phyloP scores from a whole-genome alignment of 192 early-diverging fungal genomes.

The Backusella sp. region DNA sequence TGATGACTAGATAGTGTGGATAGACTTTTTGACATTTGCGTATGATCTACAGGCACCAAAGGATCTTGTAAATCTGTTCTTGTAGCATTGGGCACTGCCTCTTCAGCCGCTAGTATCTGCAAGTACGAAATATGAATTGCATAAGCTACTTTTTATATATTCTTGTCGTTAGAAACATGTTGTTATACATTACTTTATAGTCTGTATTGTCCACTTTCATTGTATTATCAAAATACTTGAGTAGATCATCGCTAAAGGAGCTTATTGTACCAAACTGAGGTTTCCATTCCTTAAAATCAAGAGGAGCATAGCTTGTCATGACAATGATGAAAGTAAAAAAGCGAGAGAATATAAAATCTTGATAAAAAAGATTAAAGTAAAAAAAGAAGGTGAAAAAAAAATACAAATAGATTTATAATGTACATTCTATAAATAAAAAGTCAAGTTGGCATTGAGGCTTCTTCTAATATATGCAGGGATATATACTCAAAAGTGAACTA shows the following conservation, averaged over 20 bases:
- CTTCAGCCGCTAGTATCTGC: not conserved
- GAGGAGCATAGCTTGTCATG: not conserved
- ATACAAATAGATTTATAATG: not conserved
- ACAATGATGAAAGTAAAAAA: not conserved
- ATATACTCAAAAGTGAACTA: too few species aligned
- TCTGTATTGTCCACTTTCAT: not conserved
- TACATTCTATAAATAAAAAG: not conserved
- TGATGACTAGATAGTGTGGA: not conserved
- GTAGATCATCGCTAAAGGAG: slow-evolving; percentile 6
- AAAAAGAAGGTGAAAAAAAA: not conserved
- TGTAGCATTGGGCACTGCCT: not conserved
- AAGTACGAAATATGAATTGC: not conserved
- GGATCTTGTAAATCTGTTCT: not conserved
- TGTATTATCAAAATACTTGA: slow-evolving; percentile 15
- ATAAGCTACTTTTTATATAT: not conserved
- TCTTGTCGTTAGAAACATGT: not conserved
- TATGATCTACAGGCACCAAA: not conserved
- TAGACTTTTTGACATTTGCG: not conserved
- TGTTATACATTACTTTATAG: not conserved
- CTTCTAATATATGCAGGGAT: too few species aligned
- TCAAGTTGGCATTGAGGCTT: not conserved
- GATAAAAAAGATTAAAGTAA: not conserved
- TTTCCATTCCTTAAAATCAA: slow-evolving; percentile 5
- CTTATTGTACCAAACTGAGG: not conserved
- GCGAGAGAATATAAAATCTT: not conserved